Conservation (phyloP, 345 rosid genomes). For the Populus ilicifolia region DNA sequence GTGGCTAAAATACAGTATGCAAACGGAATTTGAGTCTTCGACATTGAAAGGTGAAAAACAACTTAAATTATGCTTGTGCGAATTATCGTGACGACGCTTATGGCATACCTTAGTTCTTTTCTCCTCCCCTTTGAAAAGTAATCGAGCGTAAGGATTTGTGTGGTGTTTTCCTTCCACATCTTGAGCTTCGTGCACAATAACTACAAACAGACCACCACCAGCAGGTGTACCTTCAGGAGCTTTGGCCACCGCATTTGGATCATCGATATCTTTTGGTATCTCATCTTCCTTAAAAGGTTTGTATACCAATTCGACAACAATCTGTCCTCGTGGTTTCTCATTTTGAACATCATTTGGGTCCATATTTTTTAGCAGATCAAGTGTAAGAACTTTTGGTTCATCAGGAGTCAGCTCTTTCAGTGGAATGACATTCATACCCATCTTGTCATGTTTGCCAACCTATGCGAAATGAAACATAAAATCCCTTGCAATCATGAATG, state of each 20-base stretch:
- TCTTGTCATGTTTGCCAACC: conserved; percentile 89
- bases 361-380: conserved; percentile 68
- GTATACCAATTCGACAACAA: conserved; percentile 63
- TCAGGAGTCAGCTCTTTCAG: conserved; percentile 71
- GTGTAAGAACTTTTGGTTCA: conserved; percentile 59
- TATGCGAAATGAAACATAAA: conserved; percentile 6
- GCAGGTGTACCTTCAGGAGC: conserved; percentile 93
- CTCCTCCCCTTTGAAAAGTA: conserved; percentile 81
- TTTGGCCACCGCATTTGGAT: conserved; percentile 42
- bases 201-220: conserved; percentile 74
- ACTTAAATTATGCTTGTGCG: background rate
- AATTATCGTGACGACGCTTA: background rate
- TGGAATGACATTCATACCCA: conserved; percentile 85
- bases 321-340: conserved; percentile 69
- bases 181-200: conserved; percentile 80
- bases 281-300: conserved; percentile 75
- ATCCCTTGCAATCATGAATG: background rate
- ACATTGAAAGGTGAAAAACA: background rate
- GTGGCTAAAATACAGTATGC: background rate
- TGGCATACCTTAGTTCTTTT: conserved; percentile 67
- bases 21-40: background rate
- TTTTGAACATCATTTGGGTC: conserved; percentile 55
- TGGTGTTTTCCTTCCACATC: conserved; percentile 95
- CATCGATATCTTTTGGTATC: conserved; percentile 42
- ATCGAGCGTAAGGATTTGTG: conserved; percentile 65